These are phyloP conservation scores for Karstenula rhodostoma DNA, from an alignment of 2,329 filamentous ascomycete genomes.

Conservation along the genomic window DNA sequence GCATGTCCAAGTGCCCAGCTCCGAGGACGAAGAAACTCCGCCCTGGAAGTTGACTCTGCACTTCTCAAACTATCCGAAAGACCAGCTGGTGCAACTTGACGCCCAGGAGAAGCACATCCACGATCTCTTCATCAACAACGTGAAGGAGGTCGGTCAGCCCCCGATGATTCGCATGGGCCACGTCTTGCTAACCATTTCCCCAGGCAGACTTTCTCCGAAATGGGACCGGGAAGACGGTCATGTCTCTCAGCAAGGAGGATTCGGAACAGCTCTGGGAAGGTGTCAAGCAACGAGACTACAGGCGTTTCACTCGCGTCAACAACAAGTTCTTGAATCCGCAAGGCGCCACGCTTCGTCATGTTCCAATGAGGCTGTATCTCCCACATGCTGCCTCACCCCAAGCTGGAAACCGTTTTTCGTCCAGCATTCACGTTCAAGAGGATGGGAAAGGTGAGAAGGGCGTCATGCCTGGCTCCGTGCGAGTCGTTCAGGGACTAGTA, in stretches of 20 bases:
- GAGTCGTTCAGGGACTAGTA: slow-evolving; percentile 75
- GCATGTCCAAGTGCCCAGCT: neutral
- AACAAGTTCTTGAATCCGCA: slow-evolving; percentile 76
- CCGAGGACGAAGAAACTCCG: slow-evolving; percentile 43
- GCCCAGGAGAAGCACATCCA: slow-evolving; percentile 63
- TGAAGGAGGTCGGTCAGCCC: slow-evolving; percentile 63
- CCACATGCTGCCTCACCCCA: slow-evolving; percentile 51
- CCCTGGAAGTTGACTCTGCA: slow-evolving; percentile 72
- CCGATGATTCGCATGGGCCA: slow-evolving; percentile 16
- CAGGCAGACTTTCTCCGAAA: slow-evolving; percentile 86
- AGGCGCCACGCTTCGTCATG: slow-evolving; percentile 73
- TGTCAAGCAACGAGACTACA: slow-evolving; percentile 79
- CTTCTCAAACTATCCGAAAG: slow-evolving; percentile 65
- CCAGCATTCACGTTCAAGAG: neutral
- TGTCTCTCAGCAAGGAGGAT: slow-evolving; percentile 85
- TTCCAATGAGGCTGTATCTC: slow-evolving; percentile 90
- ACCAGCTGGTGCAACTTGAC: slow-evolving; percentile 67
- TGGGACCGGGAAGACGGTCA: slow-evolving; percentile 87
- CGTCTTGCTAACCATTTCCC: slow-evolving; percentile 10
- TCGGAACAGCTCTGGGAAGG: slow-evolving; percentile 84
- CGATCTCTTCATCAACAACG: slow-evolving; percentile 73
- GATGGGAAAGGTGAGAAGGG: slow-evolving; percentile 25
- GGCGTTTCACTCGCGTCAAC: slow-evolving; percentile 76
- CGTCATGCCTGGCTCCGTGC: slow-evolving; percentile 50
- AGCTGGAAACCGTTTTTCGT: neutral